These are phyloP conservation scores for Aquilaria sinensis DNA, from an alignment of 345 rosid species.

Conservation along the genomic window DNA sequence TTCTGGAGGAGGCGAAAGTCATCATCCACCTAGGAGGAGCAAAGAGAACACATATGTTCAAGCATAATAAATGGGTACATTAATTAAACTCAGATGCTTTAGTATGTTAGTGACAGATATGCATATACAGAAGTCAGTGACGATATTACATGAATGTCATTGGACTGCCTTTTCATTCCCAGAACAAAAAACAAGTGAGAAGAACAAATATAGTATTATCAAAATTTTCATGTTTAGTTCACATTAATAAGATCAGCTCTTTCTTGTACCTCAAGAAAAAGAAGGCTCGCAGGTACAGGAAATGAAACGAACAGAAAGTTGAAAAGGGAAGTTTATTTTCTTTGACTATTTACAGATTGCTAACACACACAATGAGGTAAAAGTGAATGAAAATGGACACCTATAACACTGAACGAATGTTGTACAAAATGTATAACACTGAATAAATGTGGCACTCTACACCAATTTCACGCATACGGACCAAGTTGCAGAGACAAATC, in stretches of 20 bases:
- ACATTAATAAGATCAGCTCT: not conserved
- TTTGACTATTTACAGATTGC: too few species aligned
- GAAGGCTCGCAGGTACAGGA: too few species aligned
- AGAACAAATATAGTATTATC: too few species aligned
- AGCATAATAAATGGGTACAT: not conserved
- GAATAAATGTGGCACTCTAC: too few species aligned
- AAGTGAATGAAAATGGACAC: too few species aligned
- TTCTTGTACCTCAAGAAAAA: not conserved
- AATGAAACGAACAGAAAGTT: too few species aligned
- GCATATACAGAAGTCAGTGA: not conserved
- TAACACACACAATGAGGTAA: too few species aligned
- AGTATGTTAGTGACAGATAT: not conserved
- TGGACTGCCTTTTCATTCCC: constrained; percentile 8
- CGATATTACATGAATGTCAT: not conserved
- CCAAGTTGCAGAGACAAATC: too few species aligned
- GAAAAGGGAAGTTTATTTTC: too few species aligned
- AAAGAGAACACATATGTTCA: not conserved
- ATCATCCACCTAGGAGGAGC: constrained; percentile 27
- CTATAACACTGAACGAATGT: too few species aligned
- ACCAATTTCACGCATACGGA: too few species aligned
- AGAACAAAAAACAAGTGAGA: not conserved
- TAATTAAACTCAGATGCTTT: not conserved
- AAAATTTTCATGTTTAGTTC: not conserved
- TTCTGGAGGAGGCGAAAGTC: constrained; percentile 41
- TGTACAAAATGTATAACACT: too few species aligned